Evolutionary conservation across 495 filamentous ascomycete genomes (phyloP), one percentile per base, ranked within the genome.

Genomic region (Hyphodiscus hymeniophilus): DNA sequence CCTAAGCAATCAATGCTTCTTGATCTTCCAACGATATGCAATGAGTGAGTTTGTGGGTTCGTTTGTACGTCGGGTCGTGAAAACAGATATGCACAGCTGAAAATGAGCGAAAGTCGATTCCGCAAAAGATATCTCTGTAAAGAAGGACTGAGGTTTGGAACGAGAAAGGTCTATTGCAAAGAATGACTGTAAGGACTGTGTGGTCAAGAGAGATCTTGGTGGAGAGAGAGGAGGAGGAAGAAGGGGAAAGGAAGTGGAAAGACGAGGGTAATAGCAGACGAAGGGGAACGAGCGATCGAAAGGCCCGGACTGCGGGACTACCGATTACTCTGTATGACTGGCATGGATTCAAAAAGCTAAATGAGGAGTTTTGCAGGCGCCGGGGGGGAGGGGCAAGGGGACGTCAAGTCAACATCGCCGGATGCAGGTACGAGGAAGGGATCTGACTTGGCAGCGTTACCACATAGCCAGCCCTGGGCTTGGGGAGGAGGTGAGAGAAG

Each of bases 71-170:
- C n/a, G 15, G 38, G 20, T 20, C 38, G 46, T 59, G 39, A 32
- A 33, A 10, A 38, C 23, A 23, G 38, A 41, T 53, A 20, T 46
- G 34, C 21, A 42, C 36, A 44, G 39, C 36, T 24, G 42, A 41
- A 24, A 57, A 54, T 38, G 54, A 57, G 58, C 58, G 58, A 60
- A 60, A 60, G 58, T 60, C 58, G 48, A 60, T 60, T 57, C 42
- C 54, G 58, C 58, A 52, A 52, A 38, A 41, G 43, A 23, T 42
- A 23, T n/a, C 50, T 47, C 45, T 43, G 50, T 46, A 57, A 55
- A 48, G 54, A 60, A 57, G 55, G 58, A 57, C 58, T 38, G 51
- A 50, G 52, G 51, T 43, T 57, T 47, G 47, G 43, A 52, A 51
- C 7, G 35, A 36, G 35, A 47, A 50, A 46, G 51, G 18, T 44